A percentile compares a stretch with the other conserved stretches of the same genome.
Evolutionary conservation across 768 basidiomycete species (phyloP).

Genomic region (Agaricus bisporus): DNA sequence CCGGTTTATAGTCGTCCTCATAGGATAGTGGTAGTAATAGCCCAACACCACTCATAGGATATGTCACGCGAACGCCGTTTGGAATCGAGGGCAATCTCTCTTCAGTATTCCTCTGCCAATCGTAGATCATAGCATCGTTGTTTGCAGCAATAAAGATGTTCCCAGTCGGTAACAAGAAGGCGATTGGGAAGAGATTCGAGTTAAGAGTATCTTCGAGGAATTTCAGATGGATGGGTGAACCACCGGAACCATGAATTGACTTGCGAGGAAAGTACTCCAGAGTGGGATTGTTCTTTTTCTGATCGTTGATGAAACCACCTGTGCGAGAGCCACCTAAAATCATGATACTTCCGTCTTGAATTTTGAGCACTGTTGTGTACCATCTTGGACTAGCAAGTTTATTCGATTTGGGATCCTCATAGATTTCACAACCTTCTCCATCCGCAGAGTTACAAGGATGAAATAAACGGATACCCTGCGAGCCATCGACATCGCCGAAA

Average conservation of each 20-base stretch:
- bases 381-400: constrained; percentile 76
- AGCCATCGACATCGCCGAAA: constrained; percentile 70
- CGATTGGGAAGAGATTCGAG: constrained; percentile 80
- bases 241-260: constrained; percentile 57
- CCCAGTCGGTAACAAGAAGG: constrained; percentile 65
- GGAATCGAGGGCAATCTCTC: constrained; percentile 60
- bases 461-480: constrained; percentile 69
- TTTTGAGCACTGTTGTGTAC: constrained; percentile 70
- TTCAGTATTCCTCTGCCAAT: constrained; percentile 64
- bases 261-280: constrained; percentile 83
- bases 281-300: constrained; percentile 75
- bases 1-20: constrained; percentile 55
- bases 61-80: constrained; percentile 75
- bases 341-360: constrained; percentile 76
- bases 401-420: constrained; percentile 56
- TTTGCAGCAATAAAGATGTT: constrained; percentile 74
- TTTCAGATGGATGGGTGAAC: constrained; percentile 54
- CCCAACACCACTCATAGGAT: constrained; percentile 75
- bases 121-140: constrained; percentile 72
- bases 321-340: constrained; percentile 77
- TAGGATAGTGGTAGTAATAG: constrained; percentile 68
- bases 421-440: constrained; percentile 49
- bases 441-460: constrained; percentile 52
- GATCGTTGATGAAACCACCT: constrained; percentile 85
- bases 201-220: constrained; percentile 70